Evolutionary conservation across 2,329 filamentous ascomycete genomes (phyloP).

Genomic region (Hypoxylon sp.): DNA sequence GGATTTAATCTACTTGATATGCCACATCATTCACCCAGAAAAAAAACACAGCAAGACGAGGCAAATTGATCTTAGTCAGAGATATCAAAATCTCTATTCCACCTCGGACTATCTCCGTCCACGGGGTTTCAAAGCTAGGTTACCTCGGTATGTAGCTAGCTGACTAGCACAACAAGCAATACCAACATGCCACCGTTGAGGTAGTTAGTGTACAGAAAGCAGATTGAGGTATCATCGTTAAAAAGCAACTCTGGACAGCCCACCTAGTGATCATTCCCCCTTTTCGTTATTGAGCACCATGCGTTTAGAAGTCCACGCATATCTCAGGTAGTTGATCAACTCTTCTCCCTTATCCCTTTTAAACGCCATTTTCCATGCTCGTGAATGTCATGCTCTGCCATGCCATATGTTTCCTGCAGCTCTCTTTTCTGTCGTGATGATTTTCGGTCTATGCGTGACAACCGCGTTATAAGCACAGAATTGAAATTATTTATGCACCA

Average conservation of each 20-base stretch:
- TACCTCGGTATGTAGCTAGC: slow-evolving; percentile 4
- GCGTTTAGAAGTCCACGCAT: slow-evolving; percentile 4
- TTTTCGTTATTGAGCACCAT: background rate
- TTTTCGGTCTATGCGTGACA: slow-evolving; percentile 13
- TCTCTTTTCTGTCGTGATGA: slow-evolving; percentile 6
- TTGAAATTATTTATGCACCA: slow-evolving; percentile 19
- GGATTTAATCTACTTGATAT: background rate
- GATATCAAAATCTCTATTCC: slow-evolving; percentile 21
- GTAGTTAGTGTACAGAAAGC: slow-evolving; percentile 26
- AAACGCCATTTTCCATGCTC: slow-evolving; percentile 42
- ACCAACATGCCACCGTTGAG: slow-evolving; percentile 5
- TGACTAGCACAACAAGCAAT: slow-evolving; percentile 15
- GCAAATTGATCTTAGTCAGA: background rate
- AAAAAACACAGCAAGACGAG: background rate
- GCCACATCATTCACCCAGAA: background rate
- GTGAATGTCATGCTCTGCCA: slow-evolving; percentile 15
- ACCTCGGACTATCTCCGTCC: slow-evolving; percentile 4
- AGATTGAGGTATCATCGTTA: slow-evolving; percentile 41
- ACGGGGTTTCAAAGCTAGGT: slow-evolving; percentile 5
- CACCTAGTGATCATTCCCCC: slow-evolving; percentile 7
- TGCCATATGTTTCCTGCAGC: slow-evolving; percentile 24
- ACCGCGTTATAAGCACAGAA: slow-evolving; percentile 11
- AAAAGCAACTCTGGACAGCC: slow-evolving; percentile 25
- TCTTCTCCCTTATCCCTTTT: slow-evolving; percentile 14
- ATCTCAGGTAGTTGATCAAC: slow-evolving; percentile 6